A percentile compares a stretch with the other conserved stretches of the same genome.
Conservation (phyloP, 2,329 filamentous ascomycete species). For the Coniochaeta prunicola region DNA sequence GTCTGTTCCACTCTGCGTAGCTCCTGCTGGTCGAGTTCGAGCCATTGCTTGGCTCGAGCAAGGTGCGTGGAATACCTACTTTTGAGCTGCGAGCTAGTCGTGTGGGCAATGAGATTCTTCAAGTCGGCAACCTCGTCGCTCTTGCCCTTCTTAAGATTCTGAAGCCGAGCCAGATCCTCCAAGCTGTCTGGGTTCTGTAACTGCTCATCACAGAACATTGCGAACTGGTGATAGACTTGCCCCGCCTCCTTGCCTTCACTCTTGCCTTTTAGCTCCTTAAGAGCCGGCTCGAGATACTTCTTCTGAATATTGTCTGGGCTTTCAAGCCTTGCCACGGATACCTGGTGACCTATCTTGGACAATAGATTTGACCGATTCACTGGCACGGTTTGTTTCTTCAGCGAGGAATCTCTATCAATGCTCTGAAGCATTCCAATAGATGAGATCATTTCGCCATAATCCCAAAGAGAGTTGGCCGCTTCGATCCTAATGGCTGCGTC, state of each 20-base stretch:
- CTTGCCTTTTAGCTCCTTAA: conserved; percentile 69
- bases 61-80: conserved; percentile 53
- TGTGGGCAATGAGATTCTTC: conserved; percentile 47
- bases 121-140: conserved; percentile 72
- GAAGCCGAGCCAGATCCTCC: conserved; percentile 76
- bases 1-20: conserved; percentile 70
- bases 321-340: conserved; percentile 83
- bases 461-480: conserved; percentile 85
- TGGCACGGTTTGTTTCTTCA: conserved; percentile 62
- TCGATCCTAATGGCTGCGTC: conserved; percentile 74
- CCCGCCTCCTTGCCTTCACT: conserved; percentile 67
- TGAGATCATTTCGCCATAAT: conserved; percentile 80
- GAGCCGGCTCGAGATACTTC: conserved; percentile 76
- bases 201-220: conserved; percentile 90
- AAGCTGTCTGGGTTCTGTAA: conserved; percentile 77
- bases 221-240: conserved; percentile 90
- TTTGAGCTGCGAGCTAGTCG: conserved; percentile 44
- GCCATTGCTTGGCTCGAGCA: conserved; percentile 75
- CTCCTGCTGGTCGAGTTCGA: conserved; percentile 84
- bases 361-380: conserved; percentile 73
- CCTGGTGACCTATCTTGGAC: conserved; percentile 79
- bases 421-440: conserved; percentile 85
- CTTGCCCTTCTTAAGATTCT: conserved; percentile 73
- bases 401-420: conserved; percentile 53
- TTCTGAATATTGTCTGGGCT: conserved; percentile 86